phyloP scores from a whole-genome alignment of 2,329 filamentous ascomycete genomes.

The Colletotrichum spaethianum region DNA sequence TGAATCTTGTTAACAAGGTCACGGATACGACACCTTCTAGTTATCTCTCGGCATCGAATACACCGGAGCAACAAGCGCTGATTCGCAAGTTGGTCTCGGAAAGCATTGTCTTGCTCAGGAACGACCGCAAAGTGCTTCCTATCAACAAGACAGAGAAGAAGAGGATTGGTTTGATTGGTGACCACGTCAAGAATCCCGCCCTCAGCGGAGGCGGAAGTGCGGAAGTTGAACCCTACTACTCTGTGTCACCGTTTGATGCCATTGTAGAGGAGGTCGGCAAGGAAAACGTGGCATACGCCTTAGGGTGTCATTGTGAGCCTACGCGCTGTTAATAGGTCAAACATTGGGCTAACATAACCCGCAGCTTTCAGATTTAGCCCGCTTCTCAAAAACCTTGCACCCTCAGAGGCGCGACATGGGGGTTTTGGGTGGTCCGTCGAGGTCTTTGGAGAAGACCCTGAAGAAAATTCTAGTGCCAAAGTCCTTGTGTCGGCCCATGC shows the following conservation, averaged over 20 bases:
- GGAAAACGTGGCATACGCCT: constrained; percentile 62
- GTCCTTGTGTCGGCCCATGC: constrained; percentile 23
- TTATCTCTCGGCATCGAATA: constrained; percentile 63
- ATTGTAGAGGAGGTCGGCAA: constrained; percentile 61
- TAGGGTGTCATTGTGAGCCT: constrained; percentile 68
- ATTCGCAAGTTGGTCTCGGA: constrained; percentile 77
- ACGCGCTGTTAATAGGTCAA: too few species aligned
- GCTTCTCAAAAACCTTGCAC: constrained; percentile 24
- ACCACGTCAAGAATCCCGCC: constrained; percentile 45
- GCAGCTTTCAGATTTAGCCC: constrained; percentile 41
- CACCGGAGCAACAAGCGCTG: constrained; percentile 69
- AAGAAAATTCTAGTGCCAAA: constrained; percentile 12
- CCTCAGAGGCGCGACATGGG: not conserved
- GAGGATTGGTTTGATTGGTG: constrained; percentile 43
- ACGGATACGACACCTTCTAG: constrained; percentile 51
- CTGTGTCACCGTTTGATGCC: constrained; percentile 80
- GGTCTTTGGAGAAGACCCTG: constrained; percentile 37
- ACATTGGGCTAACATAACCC: not conserved
- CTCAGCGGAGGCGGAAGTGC: constrained; percentile 74
- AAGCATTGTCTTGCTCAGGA: constrained; percentile 82
- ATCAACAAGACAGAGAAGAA: constrained; percentile 70
- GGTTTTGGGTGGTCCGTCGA: constrained; percentile 39
- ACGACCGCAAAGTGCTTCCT: constrained; percentile 75
- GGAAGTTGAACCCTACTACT: constrained; percentile 72
- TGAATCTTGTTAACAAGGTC: constrained; percentile 69